phyloP scores from a whole-genome alignment of 2,329 filamentous ascomycete genomes.

The Calonectria pseudoreteaudii region DNA sequence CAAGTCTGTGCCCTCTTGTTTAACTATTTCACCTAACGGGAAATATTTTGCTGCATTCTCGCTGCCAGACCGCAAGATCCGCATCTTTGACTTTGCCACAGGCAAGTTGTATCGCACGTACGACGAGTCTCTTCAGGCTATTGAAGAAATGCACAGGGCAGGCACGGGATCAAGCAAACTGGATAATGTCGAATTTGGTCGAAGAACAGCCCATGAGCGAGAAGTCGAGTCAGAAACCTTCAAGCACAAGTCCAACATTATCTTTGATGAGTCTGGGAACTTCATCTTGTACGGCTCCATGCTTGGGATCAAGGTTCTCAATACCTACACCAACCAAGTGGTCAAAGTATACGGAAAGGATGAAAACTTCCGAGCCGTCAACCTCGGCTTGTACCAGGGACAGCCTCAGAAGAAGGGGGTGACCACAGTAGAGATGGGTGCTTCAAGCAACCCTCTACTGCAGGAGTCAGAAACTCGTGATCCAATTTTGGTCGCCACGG shows the following conservation, averaged over 20 bases:
- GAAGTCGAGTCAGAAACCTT: conserved; percentile 81
- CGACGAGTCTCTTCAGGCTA: conserved; percentile 90
- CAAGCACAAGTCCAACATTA: conserved; percentile 81
- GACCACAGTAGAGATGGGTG: conserved; percentile 96
- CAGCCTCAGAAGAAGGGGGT: conserved; percentile 94
- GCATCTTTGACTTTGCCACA: conserved; percentile 91
- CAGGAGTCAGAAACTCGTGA: conserved; percentile 93
- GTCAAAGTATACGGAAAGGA: conserved; percentile 92
- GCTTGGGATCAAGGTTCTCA: conserved; percentile 92
- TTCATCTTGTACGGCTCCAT: conserved; percentile 96
- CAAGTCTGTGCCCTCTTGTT: conserved; percentile 83
- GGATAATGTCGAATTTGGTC: conserved; percentile 92
- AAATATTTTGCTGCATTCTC: conserved; percentile 90
- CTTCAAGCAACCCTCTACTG: conserved; percentile 90
- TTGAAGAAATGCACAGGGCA: conserved; percentile 96
- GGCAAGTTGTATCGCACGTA: conserved; percentile 93
- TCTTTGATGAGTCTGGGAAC: conserved; percentile 96
- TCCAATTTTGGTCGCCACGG: conserved; percentile 88
- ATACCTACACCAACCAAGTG: conserved; percentile 93
- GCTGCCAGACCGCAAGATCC: conserved; percentile 91
- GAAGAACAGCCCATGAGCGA: conserved; percentile 85
- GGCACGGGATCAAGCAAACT: conserved; percentile 84
- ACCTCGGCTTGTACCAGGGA: conserved; percentile 91
- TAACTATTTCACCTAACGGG: conserved; percentile 88
- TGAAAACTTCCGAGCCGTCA: conserved; percentile 86